Evolutionary conservation across 768 basidiomycete species (phyloP).

Genomic region (Termitomyces sp.): DNA sequence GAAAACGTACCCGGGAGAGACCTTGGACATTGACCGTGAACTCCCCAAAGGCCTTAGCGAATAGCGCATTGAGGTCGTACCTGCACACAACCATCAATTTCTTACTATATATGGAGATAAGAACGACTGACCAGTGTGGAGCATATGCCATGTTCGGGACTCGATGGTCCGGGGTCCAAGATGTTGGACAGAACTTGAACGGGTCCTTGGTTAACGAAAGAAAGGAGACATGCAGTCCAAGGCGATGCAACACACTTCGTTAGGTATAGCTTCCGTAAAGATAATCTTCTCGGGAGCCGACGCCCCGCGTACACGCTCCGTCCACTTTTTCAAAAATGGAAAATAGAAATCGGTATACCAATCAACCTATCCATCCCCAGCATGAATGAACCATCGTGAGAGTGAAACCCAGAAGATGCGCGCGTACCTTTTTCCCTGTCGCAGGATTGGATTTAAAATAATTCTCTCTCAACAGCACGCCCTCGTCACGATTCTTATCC

Average conservation of each 20-base stretch:
- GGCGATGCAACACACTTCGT: slow-evolving; percentile 57
- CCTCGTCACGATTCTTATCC: slow-evolving; percentile 61
- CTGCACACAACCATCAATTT: slow-evolving; percentile 29
- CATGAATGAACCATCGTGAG: not conserved
- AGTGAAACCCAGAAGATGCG: not conserved
- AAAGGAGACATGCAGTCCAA: not conserved
- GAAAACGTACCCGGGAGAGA: slow-evolving; percentile 64
- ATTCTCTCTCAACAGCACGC: slow-evolving; percentile 75
- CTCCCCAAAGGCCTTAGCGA: slow-evolving; percentile 78
- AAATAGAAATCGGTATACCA: slow-evolving; percentile 88
- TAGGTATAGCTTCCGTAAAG: slow-evolving; percentile 88
- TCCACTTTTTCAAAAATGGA: slow-evolving; percentile 73
- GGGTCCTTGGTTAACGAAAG: slow-evolving; percentile 1
- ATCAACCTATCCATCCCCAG: slow-evolving; percentile 49
- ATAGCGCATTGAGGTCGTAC: slow-evolving; percentile 92
- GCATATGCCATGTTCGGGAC: slow-evolving; percentile 39
- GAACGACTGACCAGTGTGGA: slow-evolving; percentile 32
- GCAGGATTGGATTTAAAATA: slow-evolving; percentile 77
- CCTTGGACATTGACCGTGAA: slow-evolving; percentile 94
- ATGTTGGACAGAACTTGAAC: slow-evolving; percentile 72
- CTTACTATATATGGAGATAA: not conserved
- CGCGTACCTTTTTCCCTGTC: slow-evolving; percentile 55
- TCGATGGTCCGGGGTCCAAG: slow-evolving; percentile 67
- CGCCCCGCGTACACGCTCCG: slow-evolving; percentile 48
- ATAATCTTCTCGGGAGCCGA: slow-evolving; percentile 54